A percentile compares a stretch with the other conserved stretches of the same genome.
Evolutionary conservation across 2,329 filamentous ascomycete genomes (phyloP).

Genomic region (Nemania bipapillata): DNA sequence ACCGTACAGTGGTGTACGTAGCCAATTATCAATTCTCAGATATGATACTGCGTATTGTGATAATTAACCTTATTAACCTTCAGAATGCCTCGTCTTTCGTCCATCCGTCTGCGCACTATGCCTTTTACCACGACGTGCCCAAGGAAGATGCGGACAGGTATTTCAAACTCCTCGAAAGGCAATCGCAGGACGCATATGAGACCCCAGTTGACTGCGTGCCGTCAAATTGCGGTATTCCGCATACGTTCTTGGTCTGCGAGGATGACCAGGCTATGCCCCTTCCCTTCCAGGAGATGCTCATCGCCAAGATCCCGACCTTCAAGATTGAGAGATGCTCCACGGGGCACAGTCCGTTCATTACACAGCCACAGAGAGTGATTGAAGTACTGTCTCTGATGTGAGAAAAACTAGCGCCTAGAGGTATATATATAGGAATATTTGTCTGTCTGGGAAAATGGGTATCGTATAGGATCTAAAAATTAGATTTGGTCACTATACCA

Average conservation of each 20-base stretch:
- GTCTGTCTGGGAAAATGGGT: not conserved
- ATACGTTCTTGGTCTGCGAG: constrained; percentile 34
- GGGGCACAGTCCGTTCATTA: constrained; percentile 34
- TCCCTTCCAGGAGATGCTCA: constrained; percentile 30
- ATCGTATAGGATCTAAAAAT: not conserved
- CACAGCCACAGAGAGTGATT: constrained; percentile 30
- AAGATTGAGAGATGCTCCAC: constrained; percentile 27
- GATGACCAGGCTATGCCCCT: constrained; percentile 31
- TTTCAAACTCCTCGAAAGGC: constrained; percentile 25
- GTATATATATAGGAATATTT: not conserved
- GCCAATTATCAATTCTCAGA: not conserved
- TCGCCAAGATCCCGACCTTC: constrained; percentile 25
- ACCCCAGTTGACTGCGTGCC: constrained; percentile 25
- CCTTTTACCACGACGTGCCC: constrained; percentile 28
- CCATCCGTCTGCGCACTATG: constrained; percentile 23
- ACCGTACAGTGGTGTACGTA: constrained; percentile 22
- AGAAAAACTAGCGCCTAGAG: not conserved
- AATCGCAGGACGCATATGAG: constrained; percentile 32
- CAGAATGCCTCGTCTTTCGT: constrained; percentile 33
- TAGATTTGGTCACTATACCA: not conserved
- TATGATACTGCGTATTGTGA: not conserved
- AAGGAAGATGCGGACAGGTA: constrained; percentile 30
- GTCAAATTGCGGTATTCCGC: constrained; percentile 34
- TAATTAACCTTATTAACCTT: not conserved
- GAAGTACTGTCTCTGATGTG: constrained; percentile 30